Evolutionary conservation across 768 basidiomycete genomes (phyloP).

Genomic region (Xanthoconium purpureum): DNA sequence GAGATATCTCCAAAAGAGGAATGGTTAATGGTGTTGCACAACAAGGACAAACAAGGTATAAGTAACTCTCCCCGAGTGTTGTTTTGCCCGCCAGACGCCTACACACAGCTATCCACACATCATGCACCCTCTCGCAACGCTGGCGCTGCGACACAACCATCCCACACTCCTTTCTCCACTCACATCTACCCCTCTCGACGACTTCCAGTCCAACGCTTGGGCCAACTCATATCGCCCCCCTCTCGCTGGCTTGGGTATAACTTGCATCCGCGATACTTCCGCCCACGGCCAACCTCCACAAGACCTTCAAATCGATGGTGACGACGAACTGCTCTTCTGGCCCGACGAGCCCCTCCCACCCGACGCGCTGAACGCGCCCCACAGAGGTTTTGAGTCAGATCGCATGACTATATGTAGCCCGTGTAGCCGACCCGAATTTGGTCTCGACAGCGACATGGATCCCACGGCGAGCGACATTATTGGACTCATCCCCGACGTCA

Average conservation of each 20-base stretch:
- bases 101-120: slow-evolving; percentile 22
- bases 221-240: slow-evolving; percentile 7
- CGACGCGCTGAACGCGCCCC: not conserved
- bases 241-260: slow-evolving; percentile 31
- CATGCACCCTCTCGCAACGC: slow-evolving; percentile 20
- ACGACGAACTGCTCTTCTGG: not conserved
- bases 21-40: slow-evolving; percentile 17
- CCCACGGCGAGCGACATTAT: slow-evolving; percentile 9
- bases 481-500: slow-evolving; percentile 34
- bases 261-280: slow-evolving; percentile 1
- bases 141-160: slow-evolving; percentile 27
- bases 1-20: slow-evolving; percentile 16
- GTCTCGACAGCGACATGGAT: slow-evolving; percentile 11
- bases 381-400: not conserved
- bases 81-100: not conserved
- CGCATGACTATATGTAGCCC: not conserved
- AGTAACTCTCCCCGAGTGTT: not conserved
- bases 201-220: slow-evolving; percentile 34
- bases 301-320: slow-evolving; percentile 2
- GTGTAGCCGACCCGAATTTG: not conserved
- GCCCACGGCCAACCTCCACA: not conserved
- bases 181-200: slow-evolving; percentile 13
- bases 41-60: slow-evolving; percentile 23
- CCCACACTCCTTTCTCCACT: slow-evolving; percentile 32
- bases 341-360: not conserved